Percentiles rank a stretch among this genome's conserved stretches.
phyloP scores from a whole-genome alignment of 352 stramenopile species.

The Phytopythium delawarense region DNA sequence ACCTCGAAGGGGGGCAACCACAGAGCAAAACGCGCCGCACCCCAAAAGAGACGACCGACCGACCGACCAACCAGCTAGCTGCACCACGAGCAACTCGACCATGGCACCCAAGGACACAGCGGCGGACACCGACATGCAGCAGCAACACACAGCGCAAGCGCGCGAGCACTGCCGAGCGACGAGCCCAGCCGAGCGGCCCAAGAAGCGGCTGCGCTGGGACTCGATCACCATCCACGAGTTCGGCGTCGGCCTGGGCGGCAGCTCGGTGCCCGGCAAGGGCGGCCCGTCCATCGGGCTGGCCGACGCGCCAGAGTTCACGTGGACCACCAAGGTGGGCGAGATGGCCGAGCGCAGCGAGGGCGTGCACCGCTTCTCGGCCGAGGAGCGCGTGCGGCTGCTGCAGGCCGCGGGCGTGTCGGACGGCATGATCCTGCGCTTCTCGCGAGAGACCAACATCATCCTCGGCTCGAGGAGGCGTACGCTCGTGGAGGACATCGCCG shows the following conservation, averaged over 20 bases:
- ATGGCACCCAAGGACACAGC: constrained; percentile 46
- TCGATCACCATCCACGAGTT: constrained; percentile 64
- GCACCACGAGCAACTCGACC: not conserved
- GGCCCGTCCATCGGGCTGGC: constrained; percentile 48
- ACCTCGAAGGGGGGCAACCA: constrained; percentile 1
- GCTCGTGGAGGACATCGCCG: constrained; percentile 34
- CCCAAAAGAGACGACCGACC: constrained; percentile 12
- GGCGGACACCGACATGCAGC: constrained; percentile 11
- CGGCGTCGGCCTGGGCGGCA: constrained; percentile 45
- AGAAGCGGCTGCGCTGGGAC: constrained; percentile 49
- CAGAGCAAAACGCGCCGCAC: constrained; percentile 12
- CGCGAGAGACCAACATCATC: constrained; percentile 61
- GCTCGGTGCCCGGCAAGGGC: constrained; percentile 41
- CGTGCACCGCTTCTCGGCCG: constrained; percentile 46
- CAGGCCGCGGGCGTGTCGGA: constrained; percentile 47
- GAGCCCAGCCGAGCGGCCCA: constrained; percentile 2
- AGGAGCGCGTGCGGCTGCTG: constrained; percentile 48
- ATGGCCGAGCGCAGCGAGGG: constrained; percentile 61
- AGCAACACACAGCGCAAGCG: constrained; percentile 1
- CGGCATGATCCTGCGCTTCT: constrained; percentile 65
- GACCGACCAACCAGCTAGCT: not conserved
- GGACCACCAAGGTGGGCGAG: constrained; percentile 57
- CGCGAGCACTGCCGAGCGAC: not conserved
- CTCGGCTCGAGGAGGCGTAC: constrained; percentile 47
- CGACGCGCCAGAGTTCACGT: constrained; percentile 51